Conservation (phyloP, 305 asterid genomes). For the Fraxinus sp. region DNA sequence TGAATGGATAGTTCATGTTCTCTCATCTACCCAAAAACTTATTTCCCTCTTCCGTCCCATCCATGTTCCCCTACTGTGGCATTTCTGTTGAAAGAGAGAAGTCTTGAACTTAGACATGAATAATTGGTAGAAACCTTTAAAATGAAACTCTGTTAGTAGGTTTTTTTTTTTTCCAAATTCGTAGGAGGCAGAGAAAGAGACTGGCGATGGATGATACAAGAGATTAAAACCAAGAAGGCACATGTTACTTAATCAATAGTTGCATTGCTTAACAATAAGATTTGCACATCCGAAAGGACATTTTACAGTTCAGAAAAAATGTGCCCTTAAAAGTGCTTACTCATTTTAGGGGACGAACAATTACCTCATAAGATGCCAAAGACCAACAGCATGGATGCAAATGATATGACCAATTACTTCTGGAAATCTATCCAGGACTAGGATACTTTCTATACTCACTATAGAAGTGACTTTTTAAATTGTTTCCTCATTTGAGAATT, state of each 20-base stretch:
- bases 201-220: no score
- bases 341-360: not conserved
- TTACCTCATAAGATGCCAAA: not conserved
- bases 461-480: not conserved
- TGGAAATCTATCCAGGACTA: not conserved
- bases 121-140: not conserved
- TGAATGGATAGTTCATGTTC: not conserved
- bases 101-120: not conserved
- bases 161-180: no score
- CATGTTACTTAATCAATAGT: no score
- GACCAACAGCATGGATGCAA: not conserved
- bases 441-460: not conserved
- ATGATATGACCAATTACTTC: not conserved
- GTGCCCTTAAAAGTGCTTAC: not conserved
- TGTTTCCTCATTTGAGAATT: not conserved
- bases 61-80: not conserved
- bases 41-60: not conserved
- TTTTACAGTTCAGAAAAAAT: not conserved
- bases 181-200: no score
- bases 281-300: no score
- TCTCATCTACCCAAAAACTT: not conserved
- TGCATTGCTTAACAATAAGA: no score
- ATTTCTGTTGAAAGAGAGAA: not conserved
- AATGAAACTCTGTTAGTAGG: no score
- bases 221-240: no score